Evolutionary conservation across 192 early-diverging fungal genomes (phyloP), one percentile per base, ranked within the genome.

Genomic region (Coemansia sp.): DNA sequence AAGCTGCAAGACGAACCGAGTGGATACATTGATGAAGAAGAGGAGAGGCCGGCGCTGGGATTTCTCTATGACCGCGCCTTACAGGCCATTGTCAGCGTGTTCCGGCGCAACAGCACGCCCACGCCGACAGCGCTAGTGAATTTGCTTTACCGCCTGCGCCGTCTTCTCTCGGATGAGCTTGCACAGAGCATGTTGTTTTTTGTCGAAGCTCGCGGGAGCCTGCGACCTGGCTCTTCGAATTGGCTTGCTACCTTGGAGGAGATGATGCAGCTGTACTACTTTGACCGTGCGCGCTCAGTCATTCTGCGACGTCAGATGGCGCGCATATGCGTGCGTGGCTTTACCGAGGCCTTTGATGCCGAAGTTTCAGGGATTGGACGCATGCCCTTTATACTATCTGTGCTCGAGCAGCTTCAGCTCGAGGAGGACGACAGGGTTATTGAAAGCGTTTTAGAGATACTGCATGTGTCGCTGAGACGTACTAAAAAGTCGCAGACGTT

Each of bases 261-360:
- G 76, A 39, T 78, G 51, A 78, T 75, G 72, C 71, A 78, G 22
- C 21, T 77, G 46, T 83, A 72, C 67, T 83, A 83, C 58, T 78
- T 78, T 72, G 80, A 83, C 50, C 72, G 73, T 19, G 67, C 68
- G 27, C 71, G 73, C 31, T 72, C 70, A 22, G 59, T 70, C 3
- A 51, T 60, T 14, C 63, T 83, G 46, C 81, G 81, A 10, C 76
- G 66, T 27, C 52, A 69, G 20, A 68, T 72, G 62, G 54, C 64
- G 25, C 58, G 50, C 5, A 30, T 83, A 52, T 75, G 71, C 56
- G 61, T 52, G 2, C 52, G 59, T 50, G 22, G 31, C n/a, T 72
- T 72, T 61, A 23, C 36, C 20, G 70, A 70, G 39, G 53, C 67
- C 0, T 61, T 54, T 23, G 57, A 64, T 57, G 33, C 54, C 17